Evolutionary conservation across 805 yeast genomes (phyloP).

Genomic region (Yarrowia porcina): DNA sequence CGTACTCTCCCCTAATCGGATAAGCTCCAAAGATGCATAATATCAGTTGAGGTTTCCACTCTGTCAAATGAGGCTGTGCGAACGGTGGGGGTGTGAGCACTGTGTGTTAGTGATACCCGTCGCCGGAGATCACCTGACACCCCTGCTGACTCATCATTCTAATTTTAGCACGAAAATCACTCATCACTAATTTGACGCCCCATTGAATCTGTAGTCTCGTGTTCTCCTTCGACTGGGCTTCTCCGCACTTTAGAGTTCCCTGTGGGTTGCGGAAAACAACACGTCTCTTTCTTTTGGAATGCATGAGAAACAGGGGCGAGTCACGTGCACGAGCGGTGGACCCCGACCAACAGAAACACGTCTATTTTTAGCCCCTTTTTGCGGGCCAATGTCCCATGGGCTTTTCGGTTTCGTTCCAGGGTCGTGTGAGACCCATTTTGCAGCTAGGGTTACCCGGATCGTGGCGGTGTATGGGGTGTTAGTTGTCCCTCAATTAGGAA

Average conservation of each 20-base stretch:
- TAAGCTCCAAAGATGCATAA: conserved; percentile 15
- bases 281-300: conserved; percentile 16
- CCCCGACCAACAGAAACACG: neutral
- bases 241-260: neutral
- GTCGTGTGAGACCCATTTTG: neutral
- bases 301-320: conserved; percentile 18
- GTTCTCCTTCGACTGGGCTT: neutral
- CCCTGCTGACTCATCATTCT: no score
- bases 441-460: neutral
- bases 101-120: no score
- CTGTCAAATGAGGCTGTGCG: conserved; percentile 4
- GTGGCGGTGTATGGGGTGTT: neutral
- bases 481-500: neutral
- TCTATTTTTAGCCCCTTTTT: neutral
- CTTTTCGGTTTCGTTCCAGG: neutral
- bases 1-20: neutral
- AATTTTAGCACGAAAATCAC: no score
- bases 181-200: no score
- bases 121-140: no score
- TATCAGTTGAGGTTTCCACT: neutral
- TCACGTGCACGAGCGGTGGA: neutral
- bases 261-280: conserved; percentile 20
- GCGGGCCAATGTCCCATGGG: neutral
- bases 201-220: no score
- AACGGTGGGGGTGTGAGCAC: neutral